phyloP scores from a whole-genome alignment of 306 rosid species.

The Aeschynomene evenia region DNA sequence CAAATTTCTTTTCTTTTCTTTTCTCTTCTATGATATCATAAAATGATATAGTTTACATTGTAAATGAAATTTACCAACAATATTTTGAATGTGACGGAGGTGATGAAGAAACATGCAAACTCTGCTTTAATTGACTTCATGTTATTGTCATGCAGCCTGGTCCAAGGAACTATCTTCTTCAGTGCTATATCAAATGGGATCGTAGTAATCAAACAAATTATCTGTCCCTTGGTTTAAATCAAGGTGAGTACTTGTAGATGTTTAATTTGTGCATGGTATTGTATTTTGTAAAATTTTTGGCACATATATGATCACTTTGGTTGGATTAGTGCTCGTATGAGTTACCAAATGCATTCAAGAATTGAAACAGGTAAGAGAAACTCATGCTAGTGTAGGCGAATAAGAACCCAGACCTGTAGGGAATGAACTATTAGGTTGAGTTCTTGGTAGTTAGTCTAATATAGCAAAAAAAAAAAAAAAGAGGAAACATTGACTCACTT shows the following conservation, averaged over 20 bases:
- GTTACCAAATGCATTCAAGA: no score
- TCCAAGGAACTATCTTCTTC: conserved; percentile 67
- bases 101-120: conserved; percentile 2
- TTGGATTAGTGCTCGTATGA: conserved; percentile 17
- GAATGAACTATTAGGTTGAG: no score
- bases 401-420: no score
- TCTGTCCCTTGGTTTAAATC: conserved; percentile 66
- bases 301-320: no score
- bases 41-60: neutral
- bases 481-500: no score
- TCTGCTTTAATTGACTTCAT: conserved; percentile 17
- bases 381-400: no score
- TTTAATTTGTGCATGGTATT: conserved; percentile 23
- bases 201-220: conserved; percentile 68
- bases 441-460: no score
- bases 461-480: no score
- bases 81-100: neutral
- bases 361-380: no score
- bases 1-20: neutral
- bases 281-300: neutral
- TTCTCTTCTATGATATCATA: neutral
- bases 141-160: conserved; percentile 73
- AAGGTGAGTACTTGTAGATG: conserved; percentile 45
- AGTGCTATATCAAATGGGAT: conserved; percentile 69
- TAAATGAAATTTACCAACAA: neutral